Conservation (phyloP, 2,329 filamentous ascomycete species). For the Arachnopeziza araneosa region DNA sequence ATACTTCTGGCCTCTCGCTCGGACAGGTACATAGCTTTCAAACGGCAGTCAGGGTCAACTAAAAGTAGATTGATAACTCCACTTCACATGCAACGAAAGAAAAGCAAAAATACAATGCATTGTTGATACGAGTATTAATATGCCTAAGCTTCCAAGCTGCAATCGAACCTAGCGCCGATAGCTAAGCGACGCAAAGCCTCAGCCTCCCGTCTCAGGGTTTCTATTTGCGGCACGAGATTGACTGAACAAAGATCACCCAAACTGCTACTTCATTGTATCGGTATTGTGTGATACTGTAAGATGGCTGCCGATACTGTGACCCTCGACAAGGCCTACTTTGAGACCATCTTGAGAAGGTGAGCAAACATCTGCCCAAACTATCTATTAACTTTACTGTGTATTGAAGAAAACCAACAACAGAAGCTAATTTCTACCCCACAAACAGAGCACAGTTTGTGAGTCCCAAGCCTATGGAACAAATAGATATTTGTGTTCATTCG, state of each 20-base stretch:
- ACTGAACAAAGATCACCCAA: background rate
- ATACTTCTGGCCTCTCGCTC: too few species aligned
- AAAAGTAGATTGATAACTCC: too few species aligned
- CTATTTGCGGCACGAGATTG: background rate
- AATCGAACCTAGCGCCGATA: background rate
- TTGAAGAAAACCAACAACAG: slow-evolving; percentile 3
- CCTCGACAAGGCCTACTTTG: slow-evolving; percentile 54
- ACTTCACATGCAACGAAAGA: too few species aligned
- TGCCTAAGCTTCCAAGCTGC: too few species aligned
- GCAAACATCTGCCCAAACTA: slow-evolving; percentile 17
- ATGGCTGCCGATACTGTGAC: slow-evolving; percentile 41
- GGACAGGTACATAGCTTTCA: too few species aligned
- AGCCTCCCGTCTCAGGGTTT: background rate
- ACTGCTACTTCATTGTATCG: slow-evolving; percentile 20
- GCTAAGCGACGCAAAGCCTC: background rate
- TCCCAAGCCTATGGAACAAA: slow-evolving; percentile 14
- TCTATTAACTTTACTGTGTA: background rate
- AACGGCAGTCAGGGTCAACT: too few species aligned
- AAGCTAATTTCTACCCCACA: slow-evolving; percentile 17
- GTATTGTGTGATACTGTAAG: slow-evolving; percentile 7
- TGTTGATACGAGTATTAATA: too few species aligned
- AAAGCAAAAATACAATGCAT: too few species aligned
- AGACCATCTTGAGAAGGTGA: slow-evolving; percentile 57
- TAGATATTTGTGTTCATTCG: background rate
- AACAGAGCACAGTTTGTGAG: slow-evolving; percentile 44